Evolutionary conservation across 805 yeast species (phyloP).

Genomic region (Vanderwaltozyma tropicalis): DNA sequence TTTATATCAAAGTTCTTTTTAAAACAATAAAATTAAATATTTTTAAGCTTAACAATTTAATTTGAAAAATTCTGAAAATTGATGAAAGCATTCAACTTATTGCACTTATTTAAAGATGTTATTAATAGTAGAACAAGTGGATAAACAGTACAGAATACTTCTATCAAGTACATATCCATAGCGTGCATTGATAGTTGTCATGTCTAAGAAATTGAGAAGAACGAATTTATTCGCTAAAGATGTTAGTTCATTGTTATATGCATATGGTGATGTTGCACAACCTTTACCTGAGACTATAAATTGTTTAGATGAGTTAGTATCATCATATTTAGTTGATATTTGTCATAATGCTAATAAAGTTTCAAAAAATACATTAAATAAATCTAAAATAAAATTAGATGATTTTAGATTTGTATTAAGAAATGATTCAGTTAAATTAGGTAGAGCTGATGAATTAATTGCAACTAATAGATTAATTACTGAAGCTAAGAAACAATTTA

Average conservation of each 20-base stretch:
- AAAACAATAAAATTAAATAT: too few species aligned
- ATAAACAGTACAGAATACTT: too few species aligned
- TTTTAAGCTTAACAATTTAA: too few species aligned
- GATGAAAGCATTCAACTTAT: too few species aligned
- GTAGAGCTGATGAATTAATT: slow-evolving; percentile 57
- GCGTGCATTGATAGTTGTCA: slow-evolving; percentile 3
- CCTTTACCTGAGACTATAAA: slow-evolving; percentile 59
- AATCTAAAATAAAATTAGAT: slow-evolving; percentile 58
- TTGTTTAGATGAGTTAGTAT: slow-evolving; percentile 55
- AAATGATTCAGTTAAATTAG: slow-evolving; percentile 54
- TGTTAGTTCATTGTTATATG: slow-evolving; percentile 50
- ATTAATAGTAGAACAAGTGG: too few species aligned
- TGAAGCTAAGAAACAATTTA: slow-evolving; percentile 59
- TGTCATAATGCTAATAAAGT: slow-evolving; percentile 44
- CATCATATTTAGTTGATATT: slow-evolving; percentile 51
- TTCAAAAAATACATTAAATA: slow-evolving; percentile 37
- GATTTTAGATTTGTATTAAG: slow-evolving; percentile 64
- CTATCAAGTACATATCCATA: too few species aligned
- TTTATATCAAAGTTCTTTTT: too few species aligned
- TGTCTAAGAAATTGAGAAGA: slow-evolving; percentile 32
- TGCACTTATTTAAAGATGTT: too few species aligned
- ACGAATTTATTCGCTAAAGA: slow-evolving; percentile 39
- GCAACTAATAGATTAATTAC: slow-evolving; percentile 49
- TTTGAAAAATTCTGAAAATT: too few species aligned
- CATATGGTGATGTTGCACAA: slow-evolving; percentile 61